Percentiles rank a stretch among this genome's conserved stretches.
These are phyloP conservation scores for Solanum chmielewskii DNA, from an alignment of 257 asterid species.

Conservation along the genomic window DNA sequence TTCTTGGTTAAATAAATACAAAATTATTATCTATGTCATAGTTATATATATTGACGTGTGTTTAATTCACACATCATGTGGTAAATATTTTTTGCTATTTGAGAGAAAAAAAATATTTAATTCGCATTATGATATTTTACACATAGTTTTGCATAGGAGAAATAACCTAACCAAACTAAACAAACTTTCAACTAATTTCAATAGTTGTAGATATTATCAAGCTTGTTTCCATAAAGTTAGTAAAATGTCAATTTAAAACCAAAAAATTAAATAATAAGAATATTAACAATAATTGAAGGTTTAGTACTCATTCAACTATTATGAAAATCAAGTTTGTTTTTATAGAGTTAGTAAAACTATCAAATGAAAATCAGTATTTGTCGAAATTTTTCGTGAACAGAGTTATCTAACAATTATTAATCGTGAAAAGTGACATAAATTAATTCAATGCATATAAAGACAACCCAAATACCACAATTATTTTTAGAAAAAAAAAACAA, in stretches of 20 bases:
- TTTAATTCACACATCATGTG: not conserved
- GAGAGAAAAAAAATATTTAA: not conserved
- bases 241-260: not conserved
- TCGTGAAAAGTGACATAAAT: not conserved
- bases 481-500: not conserved
- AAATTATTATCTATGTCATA: not conserved
- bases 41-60: not conserved
- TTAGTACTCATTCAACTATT: not conserved
- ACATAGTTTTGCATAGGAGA: not conserved
- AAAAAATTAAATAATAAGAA: not conserved
- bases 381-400: accelerated
- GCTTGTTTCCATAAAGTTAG: not conserved
- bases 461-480: not conserved
- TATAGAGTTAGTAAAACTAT: not conserved
- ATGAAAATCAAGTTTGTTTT: not conserved
- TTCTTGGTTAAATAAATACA: not conserved
- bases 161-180: not conserved
- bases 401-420: not conserved
- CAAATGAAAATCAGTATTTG: not conserved
- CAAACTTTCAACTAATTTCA: not conserved
- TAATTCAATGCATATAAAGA: not conserved
- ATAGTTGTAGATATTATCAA: not conserved
- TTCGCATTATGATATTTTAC: not conserved
- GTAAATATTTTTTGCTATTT: not conserved
- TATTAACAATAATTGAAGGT: not conserved